phyloP scores from a whole-genome alignment of 768 basidiomycete species.

The Chalciporus piperatus region DNA sequence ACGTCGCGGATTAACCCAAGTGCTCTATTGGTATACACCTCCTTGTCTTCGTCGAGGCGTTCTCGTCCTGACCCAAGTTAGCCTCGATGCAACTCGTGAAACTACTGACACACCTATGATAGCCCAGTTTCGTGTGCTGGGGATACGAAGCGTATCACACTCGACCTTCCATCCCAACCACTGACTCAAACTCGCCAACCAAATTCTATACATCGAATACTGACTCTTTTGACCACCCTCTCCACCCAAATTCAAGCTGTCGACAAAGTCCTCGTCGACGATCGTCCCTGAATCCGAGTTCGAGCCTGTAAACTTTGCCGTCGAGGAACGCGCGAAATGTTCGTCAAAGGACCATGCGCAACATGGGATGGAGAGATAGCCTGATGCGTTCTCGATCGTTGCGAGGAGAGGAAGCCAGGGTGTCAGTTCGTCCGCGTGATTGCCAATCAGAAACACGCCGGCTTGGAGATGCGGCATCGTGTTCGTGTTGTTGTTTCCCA shows the following conservation, averaged over 20 bases:
- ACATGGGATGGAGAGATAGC: constrained; percentile 85
- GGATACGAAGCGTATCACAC: constrained; percentile 83
- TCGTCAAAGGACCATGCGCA: constrained; percentile 82
- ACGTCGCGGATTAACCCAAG: constrained; percentile 55
- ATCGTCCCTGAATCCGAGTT: background rate
- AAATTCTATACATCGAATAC: constrained; percentile 83
- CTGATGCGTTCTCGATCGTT: constrained; percentile 54
- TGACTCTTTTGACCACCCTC: constrained; percentile 60
- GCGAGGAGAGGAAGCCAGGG: constrained; percentile 91
- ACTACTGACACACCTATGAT: constrained; percentile 62
- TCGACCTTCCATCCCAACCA: constrained; percentile 87
- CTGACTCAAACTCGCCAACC: constrained; percentile 71
- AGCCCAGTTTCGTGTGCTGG: constrained; percentile 92
- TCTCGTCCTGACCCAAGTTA: constrained; percentile 21
- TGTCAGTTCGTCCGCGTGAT: constrained; percentile 95
- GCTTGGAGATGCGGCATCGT: constrained; percentile 34
- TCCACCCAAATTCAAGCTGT: constrained; percentile 57
- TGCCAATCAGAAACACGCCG: constrained; percentile 80
- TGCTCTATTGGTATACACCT: constrained; percentile 36
- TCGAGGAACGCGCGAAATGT: constrained; percentile 52
- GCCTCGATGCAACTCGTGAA: background rate
- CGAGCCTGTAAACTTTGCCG: constrained; percentile 25
- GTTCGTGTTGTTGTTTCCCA: background rate
- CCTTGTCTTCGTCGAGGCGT: constrained; percentile 17
- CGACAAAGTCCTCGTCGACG: constrained; percentile 25